Evolutionary conservation across 208 protist species (phyloP), one percentile per base, ranked within the genome.

Genomic region (Jaenimonas drosophilae): DNA sequence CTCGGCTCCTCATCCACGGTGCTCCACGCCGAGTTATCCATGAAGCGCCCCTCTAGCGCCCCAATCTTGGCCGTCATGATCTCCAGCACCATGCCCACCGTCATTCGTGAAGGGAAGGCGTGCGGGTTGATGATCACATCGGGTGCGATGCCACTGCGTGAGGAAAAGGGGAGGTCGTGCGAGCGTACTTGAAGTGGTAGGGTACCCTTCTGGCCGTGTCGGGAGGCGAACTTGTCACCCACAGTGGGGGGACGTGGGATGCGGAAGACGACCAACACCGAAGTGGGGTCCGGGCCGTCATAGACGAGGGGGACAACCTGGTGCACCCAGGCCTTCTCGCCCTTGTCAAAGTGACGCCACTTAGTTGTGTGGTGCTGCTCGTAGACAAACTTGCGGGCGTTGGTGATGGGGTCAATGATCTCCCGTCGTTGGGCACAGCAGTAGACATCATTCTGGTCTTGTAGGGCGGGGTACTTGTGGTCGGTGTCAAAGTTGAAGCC

Each of bases 121-220:
- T 99, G 98, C 24, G 99, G 99, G 79, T 99, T 99, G 72, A 99
- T 99, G 67, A 99, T 96, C 41, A 99, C 76, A 69, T 99, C 98
- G 4, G 98, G 98, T 3, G 73, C 91, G 46, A 99, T 92, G 53
- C 98, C 98, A 52, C 50, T 75, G 23, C 94, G 80, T 1, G 75
- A 90, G 54, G 69, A 54, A 75, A 98, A 98, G 27, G 96, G 96
- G 71, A 98, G 92, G 65, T 98, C 83, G 48, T 91, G 68, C 38
- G 77, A 26, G 27, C 77, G 88, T 72, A 96, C 97, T 41, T 98
- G 71, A n/a, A 97, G 65, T 31, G 90, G 91, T 36, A 99, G 65
- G 36, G 96, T 96, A 59, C 98, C 98, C 76, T 99, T 99, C 74
- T 99, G 99, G 14, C 98, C 98, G 76, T 99, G 98, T 23, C 99